Conservation (phyloP, 2,329 filamentous ascomycete species). For the Cytospora leucostoma region DNA sequence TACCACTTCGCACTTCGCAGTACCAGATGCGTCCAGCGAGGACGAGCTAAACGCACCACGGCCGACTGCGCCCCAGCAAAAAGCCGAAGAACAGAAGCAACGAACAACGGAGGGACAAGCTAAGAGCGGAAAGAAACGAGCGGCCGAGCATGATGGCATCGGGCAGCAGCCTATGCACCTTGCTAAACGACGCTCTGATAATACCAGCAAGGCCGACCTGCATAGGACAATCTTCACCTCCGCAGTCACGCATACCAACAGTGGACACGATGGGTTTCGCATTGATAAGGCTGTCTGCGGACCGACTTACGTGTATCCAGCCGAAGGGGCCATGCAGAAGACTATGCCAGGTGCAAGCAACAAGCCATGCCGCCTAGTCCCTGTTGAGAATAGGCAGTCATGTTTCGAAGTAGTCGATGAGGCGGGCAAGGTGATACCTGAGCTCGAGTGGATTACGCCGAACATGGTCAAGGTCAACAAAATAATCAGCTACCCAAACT, state of each 20-base stretch:
- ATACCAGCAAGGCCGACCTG: constrained; percentile 8
- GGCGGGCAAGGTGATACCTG: background rate
- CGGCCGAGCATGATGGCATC: background rate
- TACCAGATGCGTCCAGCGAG: constrained; percentile 1
- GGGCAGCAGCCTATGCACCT: background rate
- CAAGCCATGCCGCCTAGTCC: background rate
- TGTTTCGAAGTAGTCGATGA: constrained; percentile 11
- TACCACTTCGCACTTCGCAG: background rate
- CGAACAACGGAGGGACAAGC: background rate
- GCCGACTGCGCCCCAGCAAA: background rate
- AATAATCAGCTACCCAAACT: background rate
- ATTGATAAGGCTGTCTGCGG: constrained; percentile 20
- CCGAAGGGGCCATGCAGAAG: background rate
- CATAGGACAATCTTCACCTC: constrained; percentile 9
- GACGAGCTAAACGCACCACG: constrained; percentile 16
- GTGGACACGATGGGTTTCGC: background rate
- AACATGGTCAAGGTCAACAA: constrained; percentile 4
- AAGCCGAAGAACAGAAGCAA: background rate
- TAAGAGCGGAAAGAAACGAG: constrained; percentile 11
- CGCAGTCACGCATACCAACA: background rate
- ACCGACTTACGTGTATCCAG: constrained; percentile 18
- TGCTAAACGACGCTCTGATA: constrained; percentile 10
- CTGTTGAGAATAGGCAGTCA: background rate
- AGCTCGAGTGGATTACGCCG: constrained; percentile 23
- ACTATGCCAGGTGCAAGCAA: background rate